A percentile compares a stretch with the other conserved stretches of the same genome.
phyloP scores from a whole-genome alignment of 768 basidiomycete genomes.

The Amanita pallidorosea region DNA sequence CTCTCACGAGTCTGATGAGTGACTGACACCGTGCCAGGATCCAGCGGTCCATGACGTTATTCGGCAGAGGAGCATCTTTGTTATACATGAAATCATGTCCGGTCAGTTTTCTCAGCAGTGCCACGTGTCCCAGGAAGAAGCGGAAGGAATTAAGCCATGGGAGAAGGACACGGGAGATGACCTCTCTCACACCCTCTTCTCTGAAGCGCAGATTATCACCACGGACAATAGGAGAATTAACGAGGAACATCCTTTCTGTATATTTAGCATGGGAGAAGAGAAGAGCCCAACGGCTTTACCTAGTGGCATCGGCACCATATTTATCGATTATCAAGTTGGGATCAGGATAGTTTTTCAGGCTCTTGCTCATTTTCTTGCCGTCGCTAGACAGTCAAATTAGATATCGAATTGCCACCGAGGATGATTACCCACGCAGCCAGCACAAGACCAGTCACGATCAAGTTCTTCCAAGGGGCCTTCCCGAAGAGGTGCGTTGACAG shows the following conservation, averaged over 20 bases:
- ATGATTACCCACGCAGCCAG: slow-evolving; percentile 67
- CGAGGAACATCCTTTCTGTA: slow-evolving; percentile 77
- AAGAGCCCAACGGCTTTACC: slow-evolving; percentile 30
- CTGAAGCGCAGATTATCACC: slow-evolving; percentile 97
- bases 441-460: slow-evolving; percentile 93
- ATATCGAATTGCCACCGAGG: not conserved
- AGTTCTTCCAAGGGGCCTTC: slow-evolving; percentile 93
- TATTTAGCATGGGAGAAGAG: not conserved
- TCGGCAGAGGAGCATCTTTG: slow-evolving; percentile 70
- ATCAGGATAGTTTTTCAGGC: slow-evolving; percentile 93
- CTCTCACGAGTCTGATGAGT: slow-evolving; percentile 79
- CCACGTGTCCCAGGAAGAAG: slow-evolving; percentile 95
- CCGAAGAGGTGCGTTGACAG: slow-evolving; percentile 93
- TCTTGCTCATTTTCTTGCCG: slow-evolving; percentile 99
- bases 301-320: slow-evolving; percentile 93
- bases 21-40: slow-evolving; percentile 97
- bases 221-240: slow-evolving; percentile 97
- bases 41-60: slow-evolving; percentile 98
- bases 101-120: slow-evolving; percentile 72
- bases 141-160: slow-evolving; percentile 99
- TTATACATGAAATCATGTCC: slow-evolving; percentile 79
- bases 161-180: slow-evolving; percentile 89
- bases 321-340: slow-evolving; percentile 82
- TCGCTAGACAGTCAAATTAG: slow-evolving; percentile 39
- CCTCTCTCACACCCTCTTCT: slow-evolving; percentile 95